Base-by-base conservation (phyloP, 140 eudicot genomes). In the Oenanthe javanica region DNA sequence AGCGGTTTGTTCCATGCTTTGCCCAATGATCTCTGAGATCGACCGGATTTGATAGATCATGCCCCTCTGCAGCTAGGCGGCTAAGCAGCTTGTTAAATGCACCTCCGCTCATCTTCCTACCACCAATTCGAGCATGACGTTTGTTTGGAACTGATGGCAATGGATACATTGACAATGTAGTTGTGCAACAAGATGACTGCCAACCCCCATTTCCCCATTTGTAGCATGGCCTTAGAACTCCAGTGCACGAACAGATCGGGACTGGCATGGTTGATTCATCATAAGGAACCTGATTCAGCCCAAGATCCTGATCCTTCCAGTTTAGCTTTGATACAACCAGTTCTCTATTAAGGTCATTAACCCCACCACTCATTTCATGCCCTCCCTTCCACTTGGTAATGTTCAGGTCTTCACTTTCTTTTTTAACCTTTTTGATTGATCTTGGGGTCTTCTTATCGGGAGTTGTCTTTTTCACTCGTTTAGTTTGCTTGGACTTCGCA, bases 171-270 rank as follows among this genome's bases (percentile, higher is more conserved):
- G 97, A 93, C 88, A 93, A 49, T 63, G 92, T 90, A 45, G 89
- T 92, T 0, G 99, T 94, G 82, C 99, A 94, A 70, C 97, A 94
- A 0, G 99, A 92, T 0, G 99, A 94, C 57, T 94, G 99, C 99
- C 99, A 94, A 4, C 99, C 99, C 1, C 99, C 99, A 4, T 87
- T 92, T 21, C 99, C 99, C 99, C 99, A 94, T 80, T 94, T 94
- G 83, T 94, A 94, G 85, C 99, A 94, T 5, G 94, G 87, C 85
- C 99, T 85, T 46, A 89, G 73, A 2, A 78, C 88, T 4, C 99
- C 97, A 0, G 99, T 94, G 64, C 99, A 94, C 0, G 99, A 94
- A 78, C 99, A 94, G 27, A 88, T 92, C 0, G 99, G 97, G 47
- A 88, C 90, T 1, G 97, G 97, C 99, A 94, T 94, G n/a, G 90